Evolutionary conservation across 495 filamentous ascomycete genomes (phyloP).

Genomic region (Annulohypoxylon stygium): DNA sequence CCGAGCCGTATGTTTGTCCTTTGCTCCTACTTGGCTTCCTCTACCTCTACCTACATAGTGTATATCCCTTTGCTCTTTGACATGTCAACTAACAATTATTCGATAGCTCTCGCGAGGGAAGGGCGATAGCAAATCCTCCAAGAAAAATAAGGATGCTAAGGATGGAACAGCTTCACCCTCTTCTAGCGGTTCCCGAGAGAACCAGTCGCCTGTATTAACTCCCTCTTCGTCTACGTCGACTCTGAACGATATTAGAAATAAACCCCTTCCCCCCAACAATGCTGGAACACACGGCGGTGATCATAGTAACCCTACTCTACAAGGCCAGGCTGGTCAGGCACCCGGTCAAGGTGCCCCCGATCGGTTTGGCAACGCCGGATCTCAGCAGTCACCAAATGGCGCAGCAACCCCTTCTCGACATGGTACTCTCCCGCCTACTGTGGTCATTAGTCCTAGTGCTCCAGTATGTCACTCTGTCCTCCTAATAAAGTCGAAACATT

Average conservation of each 20-base stretch:
- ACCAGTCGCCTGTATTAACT: conserved; percentile 71
- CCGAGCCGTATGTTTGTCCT: conserved; percentile 86
- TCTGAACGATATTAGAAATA: conserved; percentile 86
- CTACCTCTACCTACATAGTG: not conserved
- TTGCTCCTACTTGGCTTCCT: not conserved
- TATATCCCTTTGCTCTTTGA: not conserved
- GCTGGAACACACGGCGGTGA: conserved; percentile 67
- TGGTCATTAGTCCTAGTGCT: conserved; percentile 94
- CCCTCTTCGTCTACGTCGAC: conserved; percentile 89
- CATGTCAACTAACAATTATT: conserved; percentile 45
- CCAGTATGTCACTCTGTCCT: conserved; percentile 73
- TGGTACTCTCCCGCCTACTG: conserved; percentile 83
- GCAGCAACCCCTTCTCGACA: conserved; percentile 77
- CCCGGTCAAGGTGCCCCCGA: conserved; percentile 54
- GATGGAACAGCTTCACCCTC: conserved; percentile 84
- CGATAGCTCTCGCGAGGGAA: conserved; percentile 94
- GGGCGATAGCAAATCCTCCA: conserved; percentile 90
- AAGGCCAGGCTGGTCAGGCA: conserved; percentile 54
- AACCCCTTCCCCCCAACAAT: conserved; percentile 78
- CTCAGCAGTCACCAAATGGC: conserved; percentile 66
- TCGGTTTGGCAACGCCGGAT: conserved; percentile 58
- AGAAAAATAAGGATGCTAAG: conserved; percentile 89
- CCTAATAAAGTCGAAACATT: conserved; percentile 13
- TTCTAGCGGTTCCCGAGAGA: conserved; percentile 66
- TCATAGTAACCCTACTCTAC: conserved; percentile 57